phyloP scores from a whole-genome alignment of 1,139 yeast genomes.

The Zygoascus meyerae region DNA sequence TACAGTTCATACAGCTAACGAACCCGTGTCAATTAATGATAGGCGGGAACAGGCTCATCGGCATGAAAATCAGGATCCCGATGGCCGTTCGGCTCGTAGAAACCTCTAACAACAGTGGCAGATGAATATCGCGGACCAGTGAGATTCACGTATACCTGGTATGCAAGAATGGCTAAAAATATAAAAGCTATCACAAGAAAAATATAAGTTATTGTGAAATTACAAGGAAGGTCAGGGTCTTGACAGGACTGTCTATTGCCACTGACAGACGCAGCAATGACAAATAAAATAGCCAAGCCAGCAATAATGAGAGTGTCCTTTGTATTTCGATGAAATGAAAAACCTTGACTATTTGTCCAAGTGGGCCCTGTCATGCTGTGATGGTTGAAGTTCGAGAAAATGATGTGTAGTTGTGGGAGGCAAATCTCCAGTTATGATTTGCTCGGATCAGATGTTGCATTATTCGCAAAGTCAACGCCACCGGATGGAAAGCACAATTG shows the following conservation, averaged over 20 bases:
- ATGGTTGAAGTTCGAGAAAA: too few relatives aligned
- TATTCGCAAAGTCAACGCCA: too few relatives aligned
- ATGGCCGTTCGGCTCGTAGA: constrained; percentile 1
- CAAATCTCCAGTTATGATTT: too few relatives aligned
- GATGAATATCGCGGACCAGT: constrained; percentile 1
- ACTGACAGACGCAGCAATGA: background rate
- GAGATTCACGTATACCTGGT: constrained; percentile 3
- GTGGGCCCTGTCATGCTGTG: background rate
- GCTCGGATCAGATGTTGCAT: too few relatives aligned
- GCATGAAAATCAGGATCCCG: background rate
- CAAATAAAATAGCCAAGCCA: background rate
- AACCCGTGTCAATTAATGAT: too few relatives aligned
- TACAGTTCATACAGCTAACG: too few relatives aligned
- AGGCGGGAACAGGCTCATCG: background rate
- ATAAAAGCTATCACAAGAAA: background rate
- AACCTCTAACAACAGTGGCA: constrained; percentile 3
- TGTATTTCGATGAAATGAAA: background rate
- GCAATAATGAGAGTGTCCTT: background rate
- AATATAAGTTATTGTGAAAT: background rate
- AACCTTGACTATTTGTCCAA: background rate
- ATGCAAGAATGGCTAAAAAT: background rate
- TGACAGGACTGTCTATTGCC: background rate
- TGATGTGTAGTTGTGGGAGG: too few relatives aligned
- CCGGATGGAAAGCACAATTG: too few relatives aligned
- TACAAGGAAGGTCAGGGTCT: background rate